Conservation (phyloP, 2,329 filamentous ascomycete genomes). For the Dactylellina leptospora region DNA sequence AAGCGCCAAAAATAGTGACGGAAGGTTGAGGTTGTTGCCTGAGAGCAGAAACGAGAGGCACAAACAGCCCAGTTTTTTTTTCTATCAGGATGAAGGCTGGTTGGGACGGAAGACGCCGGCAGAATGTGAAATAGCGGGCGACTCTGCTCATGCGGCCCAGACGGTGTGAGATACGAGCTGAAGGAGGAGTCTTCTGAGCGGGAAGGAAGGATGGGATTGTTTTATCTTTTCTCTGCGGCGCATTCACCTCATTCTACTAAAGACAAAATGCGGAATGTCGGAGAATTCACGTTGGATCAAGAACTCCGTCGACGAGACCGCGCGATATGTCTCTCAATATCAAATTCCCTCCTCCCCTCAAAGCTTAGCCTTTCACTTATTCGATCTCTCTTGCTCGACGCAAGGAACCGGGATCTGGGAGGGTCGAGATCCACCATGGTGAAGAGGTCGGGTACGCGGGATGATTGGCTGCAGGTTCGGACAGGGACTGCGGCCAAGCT, state of each 20-base stretch:
- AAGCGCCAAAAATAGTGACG: conserved; percentile 44
- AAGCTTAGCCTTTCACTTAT: background rate
- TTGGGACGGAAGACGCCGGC: too few species aligned
- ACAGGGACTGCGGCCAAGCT: conserved; percentile 13
- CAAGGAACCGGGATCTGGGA: background rate
- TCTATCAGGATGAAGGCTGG: too few species aligned
- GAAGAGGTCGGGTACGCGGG: background rate
- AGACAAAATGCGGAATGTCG: background rate
- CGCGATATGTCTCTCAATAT: background rate
- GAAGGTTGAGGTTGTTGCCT: background rate
- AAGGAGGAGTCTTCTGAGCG: background rate
- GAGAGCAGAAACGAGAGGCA: too few species aligned
- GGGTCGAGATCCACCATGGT: background rate
- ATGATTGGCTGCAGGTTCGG: conserved; percentile 10
- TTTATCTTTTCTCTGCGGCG: too few species aligned
- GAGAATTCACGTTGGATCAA: background rate
- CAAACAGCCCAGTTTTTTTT: too few species aligned
- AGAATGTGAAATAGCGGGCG: background rate
- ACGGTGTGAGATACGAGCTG: background rate
- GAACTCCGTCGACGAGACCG: background rate
- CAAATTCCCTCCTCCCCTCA: background rate
- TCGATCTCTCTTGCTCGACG: background rate
- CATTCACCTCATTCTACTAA: too few species aligned
- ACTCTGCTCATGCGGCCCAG: background rate
- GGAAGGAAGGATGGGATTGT: background rate